These are phyloP conservation scores for Emergomyces africanus DNA, from an alignment of 2,329 filamentous ascomycete species.

Conservation along the genomic window DNA sequence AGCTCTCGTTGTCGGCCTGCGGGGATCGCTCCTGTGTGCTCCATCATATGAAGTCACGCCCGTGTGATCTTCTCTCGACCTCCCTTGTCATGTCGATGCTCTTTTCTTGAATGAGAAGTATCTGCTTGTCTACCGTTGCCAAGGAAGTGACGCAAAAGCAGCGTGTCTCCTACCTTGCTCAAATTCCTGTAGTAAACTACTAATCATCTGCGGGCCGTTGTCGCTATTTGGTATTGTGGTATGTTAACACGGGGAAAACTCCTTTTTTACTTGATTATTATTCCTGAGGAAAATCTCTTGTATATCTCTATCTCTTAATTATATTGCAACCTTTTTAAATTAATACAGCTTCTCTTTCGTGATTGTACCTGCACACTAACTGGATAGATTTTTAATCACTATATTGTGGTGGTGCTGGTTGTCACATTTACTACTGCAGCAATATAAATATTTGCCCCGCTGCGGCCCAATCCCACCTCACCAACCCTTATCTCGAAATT, in stretches of 20 bases:
- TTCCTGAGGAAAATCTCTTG: not conserved
- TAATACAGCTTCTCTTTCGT: not conserved
- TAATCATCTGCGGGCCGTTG: too few species aligned
- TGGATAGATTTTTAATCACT: not conserved
- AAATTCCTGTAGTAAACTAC: not conserved
- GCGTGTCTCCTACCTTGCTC: not conserved
- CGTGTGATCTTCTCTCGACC: not conserved
- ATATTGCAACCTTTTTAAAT: not conserved
- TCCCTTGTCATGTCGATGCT: not conserved
- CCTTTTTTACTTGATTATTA: not conserved
- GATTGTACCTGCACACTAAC: not conserved
- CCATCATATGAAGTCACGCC: not conserved
- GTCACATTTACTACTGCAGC: not conserved
- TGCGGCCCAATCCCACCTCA: not conserved
- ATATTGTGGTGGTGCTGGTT: not conserved
- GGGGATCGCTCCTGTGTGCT: not conserved
- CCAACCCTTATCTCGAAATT: not conserved
- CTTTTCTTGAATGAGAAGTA: not conserved
- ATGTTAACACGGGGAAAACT: not conserved
- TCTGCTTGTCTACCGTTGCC: not conserved
- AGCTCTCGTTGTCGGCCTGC: not conserved
- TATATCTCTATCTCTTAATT: too few species aligned
- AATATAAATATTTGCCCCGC: not conserved
- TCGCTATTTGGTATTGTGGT: not conserved
- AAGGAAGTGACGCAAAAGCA: not conserved